Base-by-base conservation (phyloP, 202 grass and related monocot genomes). In the Digitaria exilis region DNA sequence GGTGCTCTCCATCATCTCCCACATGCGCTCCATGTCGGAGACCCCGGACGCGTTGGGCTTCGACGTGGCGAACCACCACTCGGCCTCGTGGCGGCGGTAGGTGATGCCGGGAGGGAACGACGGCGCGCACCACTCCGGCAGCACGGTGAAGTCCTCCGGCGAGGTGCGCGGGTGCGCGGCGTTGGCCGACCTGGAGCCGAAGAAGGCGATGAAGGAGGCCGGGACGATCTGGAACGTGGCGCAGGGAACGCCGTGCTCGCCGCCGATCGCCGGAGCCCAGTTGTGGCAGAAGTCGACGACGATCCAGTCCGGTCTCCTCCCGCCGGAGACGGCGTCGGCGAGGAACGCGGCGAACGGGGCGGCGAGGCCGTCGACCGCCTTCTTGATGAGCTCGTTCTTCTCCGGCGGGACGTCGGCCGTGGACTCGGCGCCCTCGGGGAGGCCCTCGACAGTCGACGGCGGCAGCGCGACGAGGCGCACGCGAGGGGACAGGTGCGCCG, bases 251-350 rank as follows among this genome's bases (percentile, higher is more conserved):
- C 54, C 21, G 25, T 85, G 80, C 65, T 68, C 66, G 5, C 67
- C 84, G 42, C 13, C 87, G 39, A 85, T 56, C 26, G 67, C 58
- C 16, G 46, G 19, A 15, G 1, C 46, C 90, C 84, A 89, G 64
- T 75, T 12, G n/a, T 84, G 39, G 39, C 61, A 2, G 80, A 84
- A 92, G 79, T 92, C 90, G 3, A 89, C 19, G 11, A 92, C 12
- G 39, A 92, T 75, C 90, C 90, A 93, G 42, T 89, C 87, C 2
- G 90, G 90, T 8, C 8, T 66, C 16, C 9, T 44, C 46, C 48
- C 73, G 32, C 32, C 49, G 8, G 55, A 49, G 61, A 66, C 80
- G 0, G 76, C 71, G 31, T 7, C 76, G 0, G 41, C 34, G 4
- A 89, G 65, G 32, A 92, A 85, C 0, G 28, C 17, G 2, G 76